phyloP scores from a whole-genome alignment of 2,329 filamentous ascomycete species.

The Penicillium nordicum region DNA sequence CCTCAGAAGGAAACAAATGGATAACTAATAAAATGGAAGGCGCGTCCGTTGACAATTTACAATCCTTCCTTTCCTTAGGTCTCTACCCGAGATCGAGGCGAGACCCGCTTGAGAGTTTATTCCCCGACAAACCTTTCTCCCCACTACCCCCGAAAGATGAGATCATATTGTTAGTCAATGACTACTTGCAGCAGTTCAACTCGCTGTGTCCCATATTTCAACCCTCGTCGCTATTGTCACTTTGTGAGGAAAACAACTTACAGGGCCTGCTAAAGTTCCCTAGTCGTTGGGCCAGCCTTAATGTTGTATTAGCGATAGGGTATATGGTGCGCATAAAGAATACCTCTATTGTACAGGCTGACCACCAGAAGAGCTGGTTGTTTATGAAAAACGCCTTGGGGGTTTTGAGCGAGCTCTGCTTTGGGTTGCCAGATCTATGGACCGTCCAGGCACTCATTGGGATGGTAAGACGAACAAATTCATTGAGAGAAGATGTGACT shows the following conservation, averaged over 20 bases:
- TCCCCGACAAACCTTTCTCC: not conserved
- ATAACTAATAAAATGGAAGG: not conserved
- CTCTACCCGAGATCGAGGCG: not conserved
- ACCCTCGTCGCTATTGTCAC: not conserved
- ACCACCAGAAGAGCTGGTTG: not conserved
- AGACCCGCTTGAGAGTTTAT: not conserved
- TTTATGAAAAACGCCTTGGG: not conserved
- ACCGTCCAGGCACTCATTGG: not conserved
- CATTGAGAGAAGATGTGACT: not conserved
- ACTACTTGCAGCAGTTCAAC: not conserved
- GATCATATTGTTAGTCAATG: not conserved
- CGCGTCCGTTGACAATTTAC: not conserved
- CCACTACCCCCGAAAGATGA: not conserved
- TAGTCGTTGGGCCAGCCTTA: not conserved
- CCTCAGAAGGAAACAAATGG: not conserved
- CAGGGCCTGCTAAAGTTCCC: not conserved
- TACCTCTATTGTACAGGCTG: not conserved
- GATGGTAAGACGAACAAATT: not conserved
- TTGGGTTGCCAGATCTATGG: not conserved
- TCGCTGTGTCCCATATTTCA: not conserved
- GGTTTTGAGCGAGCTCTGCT: not conserved
- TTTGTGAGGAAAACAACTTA: not conserved
- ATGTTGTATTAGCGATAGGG: not conserved
- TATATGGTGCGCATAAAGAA: not conserved
- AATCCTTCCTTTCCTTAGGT: not conserved